phyloP scores from a whole-genome alignment of 139 green algal species.

The Edaphochlamys debaryana region DNA sequence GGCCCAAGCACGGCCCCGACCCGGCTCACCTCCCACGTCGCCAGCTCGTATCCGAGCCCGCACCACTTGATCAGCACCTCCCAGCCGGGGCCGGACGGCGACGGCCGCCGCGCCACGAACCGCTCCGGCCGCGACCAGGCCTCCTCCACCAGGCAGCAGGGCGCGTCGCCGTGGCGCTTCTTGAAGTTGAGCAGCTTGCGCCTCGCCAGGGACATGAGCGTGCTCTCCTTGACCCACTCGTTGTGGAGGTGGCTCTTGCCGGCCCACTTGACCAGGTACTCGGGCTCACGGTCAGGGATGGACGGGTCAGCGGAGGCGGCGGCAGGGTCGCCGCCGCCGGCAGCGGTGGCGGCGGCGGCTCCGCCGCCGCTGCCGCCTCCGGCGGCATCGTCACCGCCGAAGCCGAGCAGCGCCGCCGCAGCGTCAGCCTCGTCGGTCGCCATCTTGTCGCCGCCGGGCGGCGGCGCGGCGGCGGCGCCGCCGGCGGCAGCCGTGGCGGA shows the following conservation, averaged over 20 bases:
- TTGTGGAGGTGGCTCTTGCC: conserved; percentile 79
- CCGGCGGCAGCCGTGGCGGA: background rate
- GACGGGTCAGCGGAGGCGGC: background rate
- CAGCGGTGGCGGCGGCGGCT: background rate
- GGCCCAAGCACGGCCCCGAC: too few species aligned
- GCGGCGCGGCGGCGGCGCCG: background rate
- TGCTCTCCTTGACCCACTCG: conserved; percentile 78
- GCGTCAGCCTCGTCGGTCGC: conserved; percentile 65
- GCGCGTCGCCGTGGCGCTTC: conserved; percentile 67
- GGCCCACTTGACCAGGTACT: conserved; percentile 92
- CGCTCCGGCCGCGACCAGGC: conserved; percentile 72
- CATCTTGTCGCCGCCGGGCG: background rate
- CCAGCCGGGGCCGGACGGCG: conserved; percentile 80
- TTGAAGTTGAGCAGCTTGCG: conserved; percentile 89
- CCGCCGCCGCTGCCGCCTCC: too few species aligned
- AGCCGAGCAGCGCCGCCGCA: conserved; percentile 68
- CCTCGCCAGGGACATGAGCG: conserved; percentile 75
- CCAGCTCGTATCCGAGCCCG: conserved; percentile 80
- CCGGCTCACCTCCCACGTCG: conserved; percentile 83
- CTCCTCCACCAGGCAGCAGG: conserved; percentile 44
- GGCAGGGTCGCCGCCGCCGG: background rate
- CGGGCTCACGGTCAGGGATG: conserved; percentile 52
- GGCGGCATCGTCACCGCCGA: conserved; percentile 35
- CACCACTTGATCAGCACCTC: conserved; percentile 92
- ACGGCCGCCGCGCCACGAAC: conserved; percentile 76